Evolutionary conservation across 495 filamentous ascomycete species (phyloP).

Genomic region (Neurospora sp.): DNA sequence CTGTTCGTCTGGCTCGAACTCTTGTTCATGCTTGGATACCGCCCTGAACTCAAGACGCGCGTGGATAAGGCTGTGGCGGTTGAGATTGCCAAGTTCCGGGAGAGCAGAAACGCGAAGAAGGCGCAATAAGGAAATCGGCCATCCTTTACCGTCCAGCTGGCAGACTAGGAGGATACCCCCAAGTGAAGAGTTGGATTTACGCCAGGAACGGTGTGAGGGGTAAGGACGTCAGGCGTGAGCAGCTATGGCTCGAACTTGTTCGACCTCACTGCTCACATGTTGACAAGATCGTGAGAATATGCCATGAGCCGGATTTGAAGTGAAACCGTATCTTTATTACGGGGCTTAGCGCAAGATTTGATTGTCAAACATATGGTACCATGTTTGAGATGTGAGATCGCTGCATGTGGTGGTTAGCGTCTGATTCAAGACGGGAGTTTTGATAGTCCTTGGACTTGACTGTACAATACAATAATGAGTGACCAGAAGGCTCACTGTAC

Average conservation of each 20-base stretch:
- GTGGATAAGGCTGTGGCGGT: slow-evolving; percentile 63
- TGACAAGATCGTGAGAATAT: background rate
- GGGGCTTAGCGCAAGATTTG: background rate
- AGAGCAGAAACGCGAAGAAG: slow-evolving; percentile 23
- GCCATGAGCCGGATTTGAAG: background rate
- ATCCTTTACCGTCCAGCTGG: background rate
- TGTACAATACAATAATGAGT: background rate
- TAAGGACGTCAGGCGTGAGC: background rate
- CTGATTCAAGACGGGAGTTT: background rate
- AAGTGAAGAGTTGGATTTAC: background rate
- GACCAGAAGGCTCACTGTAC: background rate
- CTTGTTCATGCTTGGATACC: slow-evolving; percentile 83
- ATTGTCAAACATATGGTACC: background rate
- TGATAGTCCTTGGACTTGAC: background rate
- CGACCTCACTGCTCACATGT: background rate
- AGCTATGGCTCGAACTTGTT: background rate
- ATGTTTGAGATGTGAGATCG: background rate
- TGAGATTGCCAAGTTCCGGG: slow-evolving; percentile 53
- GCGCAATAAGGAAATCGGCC: background rate
- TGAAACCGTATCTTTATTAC: background rate
- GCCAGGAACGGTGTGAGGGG: background rate
- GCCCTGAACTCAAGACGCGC: slow-evolving; percentile 71
- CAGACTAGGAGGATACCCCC: background rate
- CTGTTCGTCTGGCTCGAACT: slow-evolving; percentile 97
- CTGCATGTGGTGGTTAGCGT: background rate